Evolutionary conservation across 2,329 filamentous ascomycete genomes (phyloP).

Genomic region (Alternaria burnsii): DNA sequence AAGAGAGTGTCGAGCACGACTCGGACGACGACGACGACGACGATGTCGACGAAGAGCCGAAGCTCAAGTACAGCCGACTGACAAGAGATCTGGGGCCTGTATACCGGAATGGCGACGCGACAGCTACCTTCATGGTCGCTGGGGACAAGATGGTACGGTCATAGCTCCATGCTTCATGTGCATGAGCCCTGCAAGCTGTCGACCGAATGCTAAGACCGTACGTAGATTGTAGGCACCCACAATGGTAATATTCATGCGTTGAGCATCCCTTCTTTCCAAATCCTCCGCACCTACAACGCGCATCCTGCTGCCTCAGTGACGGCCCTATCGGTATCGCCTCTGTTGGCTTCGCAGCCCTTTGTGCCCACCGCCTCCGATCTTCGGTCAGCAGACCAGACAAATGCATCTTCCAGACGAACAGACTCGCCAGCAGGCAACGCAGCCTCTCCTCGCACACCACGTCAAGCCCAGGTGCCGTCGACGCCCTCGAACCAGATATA

Average conservation of each 20-base stretch:
- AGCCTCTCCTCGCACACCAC: conserved; percentile 62
- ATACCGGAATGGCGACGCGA: conserved; percentile 95
- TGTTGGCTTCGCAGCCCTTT: conserved; percentile 65
- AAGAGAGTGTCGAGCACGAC: conserved; percentile 36
- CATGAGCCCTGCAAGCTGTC: conserved; percentile 65
- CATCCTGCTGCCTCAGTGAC: conserved; percentile 88
- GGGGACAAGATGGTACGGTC: conserved; percentile 91
- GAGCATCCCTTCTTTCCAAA: conserved; percentile 80
- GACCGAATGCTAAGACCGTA: conserved; percentile 58
- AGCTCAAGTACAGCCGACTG: conserved; percentile 88
- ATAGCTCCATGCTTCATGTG: conserved; percentile 20
- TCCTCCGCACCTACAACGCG: conserved; percentile 86
- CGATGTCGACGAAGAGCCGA: conserved; percentile 91
- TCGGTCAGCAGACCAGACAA: conserved; percentile 39
- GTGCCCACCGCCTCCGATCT: conserved; percentile 29
- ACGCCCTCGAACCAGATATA: conserved; percentile 90
- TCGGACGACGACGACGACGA: conserved; percentile 73
- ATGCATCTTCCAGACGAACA: conserved; percentile 53
- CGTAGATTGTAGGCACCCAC: conserved; percentile 88
- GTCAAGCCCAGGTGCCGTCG: conserved; percentile 70
- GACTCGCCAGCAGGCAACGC: conserved; percentile 41
- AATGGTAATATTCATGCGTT: conserved; percentile 96
- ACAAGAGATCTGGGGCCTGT: conserved; percentile 81
- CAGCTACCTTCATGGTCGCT: conserved; percentile 86
- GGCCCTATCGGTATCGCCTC: conserved; percentile 87